Percentiles rank a stretch among this genome's conserved stretches.
Evolutionary conservation across 2,329 filamentous ascomycete genomes (phyloP).

Genomic region (Ascochyta koolunga): DNA sequence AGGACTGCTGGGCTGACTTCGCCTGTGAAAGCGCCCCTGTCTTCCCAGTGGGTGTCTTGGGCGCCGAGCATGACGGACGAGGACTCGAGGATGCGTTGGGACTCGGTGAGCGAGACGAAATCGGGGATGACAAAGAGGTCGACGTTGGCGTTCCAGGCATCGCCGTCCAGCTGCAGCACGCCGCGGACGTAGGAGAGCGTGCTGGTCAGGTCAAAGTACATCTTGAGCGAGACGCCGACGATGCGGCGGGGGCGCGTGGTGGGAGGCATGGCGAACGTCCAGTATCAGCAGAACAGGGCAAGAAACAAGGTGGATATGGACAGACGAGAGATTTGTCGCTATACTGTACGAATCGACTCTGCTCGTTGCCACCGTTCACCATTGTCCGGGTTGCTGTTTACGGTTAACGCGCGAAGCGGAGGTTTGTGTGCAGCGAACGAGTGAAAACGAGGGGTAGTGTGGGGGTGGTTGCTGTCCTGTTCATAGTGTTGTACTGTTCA

Average conservation of each 20-base stretch:
- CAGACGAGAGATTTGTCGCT: background rate
- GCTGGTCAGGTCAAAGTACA: conserved; percentile 75
- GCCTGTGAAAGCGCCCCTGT: conserved; percentile 76
- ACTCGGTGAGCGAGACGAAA: conserved; percentile 69
- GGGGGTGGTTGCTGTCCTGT: background rate
- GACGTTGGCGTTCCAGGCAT: conserved; percentile 61
- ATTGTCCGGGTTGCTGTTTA: background rate
- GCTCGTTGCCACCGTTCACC: background rate
- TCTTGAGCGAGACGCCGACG: conserved; percentile 76
- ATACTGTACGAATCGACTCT: background rate
- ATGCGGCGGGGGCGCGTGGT: conserved; percentile 61
- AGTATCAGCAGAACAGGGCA: background rate
- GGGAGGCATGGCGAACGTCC: conserved; percentile 33
- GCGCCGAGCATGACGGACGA: conserved; percentile 70
- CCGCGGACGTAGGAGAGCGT: conserved; percentile 60
- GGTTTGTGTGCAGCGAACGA: background rate
- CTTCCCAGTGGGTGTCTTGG: conserved; percentile 75
- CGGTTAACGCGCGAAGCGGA: background rate
- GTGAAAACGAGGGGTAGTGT: conserved; percentile 7
- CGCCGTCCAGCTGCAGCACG: conserved; percentile 55
- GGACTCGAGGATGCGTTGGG: conserved; percentile 56
- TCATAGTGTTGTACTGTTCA: too few relatives aligned
- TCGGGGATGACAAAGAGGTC: conserved; percentile 82
- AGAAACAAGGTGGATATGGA: background rate
- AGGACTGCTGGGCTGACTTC: conserved; percentile 75